Evolutionary conservation across 208 protist species (phyloP).

Genomic region (Phytomonas francai): DNA sequence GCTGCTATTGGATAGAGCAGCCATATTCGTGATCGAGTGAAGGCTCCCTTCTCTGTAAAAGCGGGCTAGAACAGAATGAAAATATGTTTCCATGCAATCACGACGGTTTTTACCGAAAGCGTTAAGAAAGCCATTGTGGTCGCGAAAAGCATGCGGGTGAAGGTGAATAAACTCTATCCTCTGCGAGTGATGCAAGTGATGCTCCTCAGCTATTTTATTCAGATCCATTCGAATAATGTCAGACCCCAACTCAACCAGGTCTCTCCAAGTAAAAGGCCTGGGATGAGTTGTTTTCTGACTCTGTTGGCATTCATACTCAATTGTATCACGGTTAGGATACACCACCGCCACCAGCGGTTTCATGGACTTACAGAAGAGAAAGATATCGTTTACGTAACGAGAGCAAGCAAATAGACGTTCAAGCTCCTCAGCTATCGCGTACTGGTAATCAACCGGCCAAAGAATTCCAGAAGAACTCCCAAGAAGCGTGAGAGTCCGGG

Average conservation of each 20-base stretch:
- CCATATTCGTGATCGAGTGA: not conserved
- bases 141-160: slow-evolving; percentile 81
- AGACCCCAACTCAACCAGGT: slow-evolving; percentile 50
- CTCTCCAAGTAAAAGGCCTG: slow-evolving; percentile 44
- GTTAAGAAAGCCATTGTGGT: slow-evolving; percentile 71
- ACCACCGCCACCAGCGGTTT: slow-evolving; percentile 80
- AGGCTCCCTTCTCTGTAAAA: slow-evolving; percentile 33
- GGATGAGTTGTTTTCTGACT: not conserved
- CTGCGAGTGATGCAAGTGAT: slow-evolving; percentile 55
- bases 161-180: slow-evolving; percentile 64
- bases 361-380: slow-evolving; percentile 62
- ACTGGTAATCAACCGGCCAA: slow-evolving; percentile 73
- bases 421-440: slow-evolving; percentile 55
- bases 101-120: slow-evolving; percentile 64
- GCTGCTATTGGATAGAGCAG: not conserved
- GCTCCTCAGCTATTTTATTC: slow-evolving; percentile 29
- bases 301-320: slow-evolving; percentile 81
- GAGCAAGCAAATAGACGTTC: slow-evolving; percentile 67
- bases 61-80: slow-evolving; percentile 46
- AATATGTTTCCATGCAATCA: slow-evolving; percentile 54
- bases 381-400: slow-evolving; percentile 82
- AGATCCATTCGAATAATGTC: slow-evolving; percentile 62
- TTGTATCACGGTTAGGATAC: slow-evolving; percentile 69
- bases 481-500: slow-evolving; percentile 54
- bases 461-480: slow-evolving; percentile 57